Base-by-base conservation (phyloP, 768 basidiomycete species). In the Tulasnella sp. region DNA sequence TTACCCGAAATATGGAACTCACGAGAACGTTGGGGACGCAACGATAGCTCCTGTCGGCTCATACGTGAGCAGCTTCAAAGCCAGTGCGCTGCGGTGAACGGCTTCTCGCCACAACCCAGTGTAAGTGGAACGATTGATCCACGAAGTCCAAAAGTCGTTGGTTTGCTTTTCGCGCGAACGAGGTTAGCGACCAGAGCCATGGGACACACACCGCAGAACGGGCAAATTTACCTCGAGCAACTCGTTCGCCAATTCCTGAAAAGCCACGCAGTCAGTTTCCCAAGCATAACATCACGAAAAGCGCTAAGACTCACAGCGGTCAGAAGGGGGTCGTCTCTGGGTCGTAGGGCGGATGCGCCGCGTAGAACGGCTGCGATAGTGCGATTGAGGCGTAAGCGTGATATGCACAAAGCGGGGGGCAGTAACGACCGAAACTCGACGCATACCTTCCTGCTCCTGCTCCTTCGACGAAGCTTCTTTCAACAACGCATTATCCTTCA, bases 11-110 rank as follows among this genome's bases (percentile, higher is more conserved):
- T 19, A 22, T 2, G 1, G 2, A 15, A 70, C 75, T 70, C 42
- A 77, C 78, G 93, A 94, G 83, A 99, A 98, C 0, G 96, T 98
- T 0, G 97, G 95, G 78, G 94, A 95, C 0, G 97, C 97, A 9
- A 98, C 91, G 69, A 97, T 92, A 1, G 96, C 96, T 88, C 91
- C 92, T 1, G 93, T 97, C 1, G 95, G 96, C 81, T 97, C 96
- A 80, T 88, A 98, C 67, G 96, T 95, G 78, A 98, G 86, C 76
- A 97, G 87, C 83, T 99, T 99, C 78, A 98, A 85, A 0, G 95
- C 93, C n/a, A 98, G 86, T 0, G 95, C 97, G 76, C 93, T 95
- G 31, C 96, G 89, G 80, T 94, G 89, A 6, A 99, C 96, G 1
- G 92, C 91, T 82, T 99, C 97, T 80, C 96, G 92, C 97, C 97